These are phyloP conservation scores for Scutellaria galericulata DNA, from an alignment of 257 asterid species.

Conservation along the genomic window DNA sequence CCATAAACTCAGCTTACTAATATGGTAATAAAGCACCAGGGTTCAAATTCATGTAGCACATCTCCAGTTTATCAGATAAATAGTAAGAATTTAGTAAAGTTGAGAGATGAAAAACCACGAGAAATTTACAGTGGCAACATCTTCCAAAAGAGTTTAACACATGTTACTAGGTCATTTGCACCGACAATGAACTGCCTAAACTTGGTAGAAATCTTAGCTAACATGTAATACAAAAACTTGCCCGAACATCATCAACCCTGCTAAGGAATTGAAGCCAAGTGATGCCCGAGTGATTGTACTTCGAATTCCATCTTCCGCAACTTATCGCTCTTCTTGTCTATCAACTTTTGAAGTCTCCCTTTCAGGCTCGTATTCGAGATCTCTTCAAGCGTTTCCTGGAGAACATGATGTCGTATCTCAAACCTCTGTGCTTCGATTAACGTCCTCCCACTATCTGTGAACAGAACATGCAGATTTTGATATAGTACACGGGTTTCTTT, in stretches of 20 bases:
- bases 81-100: neutral
- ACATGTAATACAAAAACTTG: neutral
- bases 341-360: conserved; percentile 38
- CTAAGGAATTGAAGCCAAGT: conserved; percentile 44
- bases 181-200: conserved; percentile 16
- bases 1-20: too few species aligned
- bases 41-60: too few species aligned
- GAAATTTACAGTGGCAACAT: neutral
- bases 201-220: conserved; percentile 17
- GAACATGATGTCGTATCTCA: conserved; percentile 33
- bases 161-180: conserved; percentile 14
- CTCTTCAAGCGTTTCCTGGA: conserved; percentile 44
- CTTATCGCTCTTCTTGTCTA: conserved; percentile 39
- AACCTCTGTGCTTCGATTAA: conserved; percentile 30
- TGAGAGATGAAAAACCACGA: neutral
- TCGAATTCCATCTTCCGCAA: conserved; percentile 40
- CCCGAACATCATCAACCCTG: neutral
- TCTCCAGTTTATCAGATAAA: too few species aligned
- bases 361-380: conserved; percentile 39
- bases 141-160: neutral
- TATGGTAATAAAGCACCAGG: too few species aligned
- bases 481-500: neutral
- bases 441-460: conserved; percentile 31
- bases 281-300: conserved; percentile 39
- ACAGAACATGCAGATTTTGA: neutral